Evolutionary conservation across 2,329 filamentous ascomycete genomes (phyloP).

Genomic region (Exophiala sp.): DNA sequence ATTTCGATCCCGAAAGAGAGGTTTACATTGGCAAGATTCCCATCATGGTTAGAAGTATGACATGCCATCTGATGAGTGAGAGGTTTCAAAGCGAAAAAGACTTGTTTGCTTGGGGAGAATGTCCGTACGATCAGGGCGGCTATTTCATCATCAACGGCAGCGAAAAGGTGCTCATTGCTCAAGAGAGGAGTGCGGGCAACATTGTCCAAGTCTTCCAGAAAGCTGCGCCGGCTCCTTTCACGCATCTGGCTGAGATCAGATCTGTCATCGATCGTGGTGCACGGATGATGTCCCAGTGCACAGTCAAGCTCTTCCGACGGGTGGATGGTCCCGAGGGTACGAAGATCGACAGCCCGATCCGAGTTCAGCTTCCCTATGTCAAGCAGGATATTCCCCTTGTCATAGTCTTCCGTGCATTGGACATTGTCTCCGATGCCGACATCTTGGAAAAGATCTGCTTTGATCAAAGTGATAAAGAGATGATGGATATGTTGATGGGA

Average conservation of each 20-base stretch:
- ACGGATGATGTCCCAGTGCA: slow-evolving; percentile 84
- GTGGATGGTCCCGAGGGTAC: slow-evolving; percentile 59
- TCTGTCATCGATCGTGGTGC: slow-evolving; percentile 96
- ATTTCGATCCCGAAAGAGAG: slow-evolving; percentile 55
- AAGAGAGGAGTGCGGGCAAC: slow-evolving; percentile 94
- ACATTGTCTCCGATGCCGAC: slow-evolving; percentile 94
- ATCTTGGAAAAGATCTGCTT: slow-evolving; percentile 98
- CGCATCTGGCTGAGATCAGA: slow-evolving; percentile 90
- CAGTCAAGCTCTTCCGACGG: slow-evolving; percentile 83
- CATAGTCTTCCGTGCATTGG: slow-evolving; percentile 90
- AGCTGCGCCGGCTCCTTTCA: slow-evolving; percentile 82
- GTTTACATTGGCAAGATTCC: slow-evolving; percentile 94
- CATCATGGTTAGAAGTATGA: slow-evolving; percentile 96
- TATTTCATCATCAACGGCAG: slow-evolving; percentile 99
- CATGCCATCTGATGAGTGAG: slow-evolving; percentile 63
- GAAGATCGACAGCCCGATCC: slow-evolving; percentile 49
- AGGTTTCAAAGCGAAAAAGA: slow-evolving; percentile 60
- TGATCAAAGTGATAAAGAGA: slow-evolving; percentile 87
- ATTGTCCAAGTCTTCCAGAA: slow-evolving; percentile 99
- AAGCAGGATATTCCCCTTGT: slow-evolving; percentile 89
- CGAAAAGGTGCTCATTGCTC: slow-evolving; percentile 96
- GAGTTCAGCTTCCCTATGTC: slow-evolving; percentile 86
- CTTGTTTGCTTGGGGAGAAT: slow-evolving; percentile 88
- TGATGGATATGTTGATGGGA: slow-evolving; percentile 95
- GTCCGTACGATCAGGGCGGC: slow-evolving; percentile 94